Evolutionary conservation across 345 rosid genomes (phyloP).

Genomic region (Eucalyptus globulus): DNA sequence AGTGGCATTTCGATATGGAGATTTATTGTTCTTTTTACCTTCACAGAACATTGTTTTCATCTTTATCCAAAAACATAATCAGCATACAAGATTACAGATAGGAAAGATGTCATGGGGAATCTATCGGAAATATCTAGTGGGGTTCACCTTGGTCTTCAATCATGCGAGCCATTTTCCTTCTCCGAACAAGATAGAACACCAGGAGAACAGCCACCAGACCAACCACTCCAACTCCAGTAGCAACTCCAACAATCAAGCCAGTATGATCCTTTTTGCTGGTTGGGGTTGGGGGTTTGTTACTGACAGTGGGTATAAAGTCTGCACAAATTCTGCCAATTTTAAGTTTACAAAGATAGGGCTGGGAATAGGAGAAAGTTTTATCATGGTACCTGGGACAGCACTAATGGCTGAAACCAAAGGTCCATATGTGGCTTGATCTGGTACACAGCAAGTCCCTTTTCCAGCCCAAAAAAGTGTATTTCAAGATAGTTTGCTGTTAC

Average conservation of each 20-base stretch:
- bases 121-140: accelerated
- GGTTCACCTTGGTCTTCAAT: neutral
- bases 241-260: neutral
- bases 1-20: accelerated
- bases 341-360: neutral
- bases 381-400: slow-evolving; percentile 39
- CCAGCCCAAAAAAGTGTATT: slow-evolving; percentile 38
- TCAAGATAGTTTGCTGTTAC: slow-evolving; percentile 15
- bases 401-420: slow-evolving; percentile 40
- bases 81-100: neutral
- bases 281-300: slow-evolving; percentile 30
- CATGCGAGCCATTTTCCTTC: neutral
- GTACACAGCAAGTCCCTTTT: slow-evolving; percentile 24
- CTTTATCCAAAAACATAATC: accelerated
- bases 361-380: neutral
- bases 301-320: slow-evolving; percentile 62
- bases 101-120: neutral
- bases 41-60: neutral
- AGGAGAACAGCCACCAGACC: neutral
- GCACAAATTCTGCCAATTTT: slow-evolving; percentile 1
- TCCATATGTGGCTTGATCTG: slow-evolving; percentile 15
- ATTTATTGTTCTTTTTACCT: neutral
- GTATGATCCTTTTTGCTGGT: slow-evolving; percentile 12
- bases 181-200: neutral
- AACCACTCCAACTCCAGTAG: neutral